Conservation (phyloP, 2,329 filamentous ascomycete species). For the Dactylellina parvicollis region DNA sequence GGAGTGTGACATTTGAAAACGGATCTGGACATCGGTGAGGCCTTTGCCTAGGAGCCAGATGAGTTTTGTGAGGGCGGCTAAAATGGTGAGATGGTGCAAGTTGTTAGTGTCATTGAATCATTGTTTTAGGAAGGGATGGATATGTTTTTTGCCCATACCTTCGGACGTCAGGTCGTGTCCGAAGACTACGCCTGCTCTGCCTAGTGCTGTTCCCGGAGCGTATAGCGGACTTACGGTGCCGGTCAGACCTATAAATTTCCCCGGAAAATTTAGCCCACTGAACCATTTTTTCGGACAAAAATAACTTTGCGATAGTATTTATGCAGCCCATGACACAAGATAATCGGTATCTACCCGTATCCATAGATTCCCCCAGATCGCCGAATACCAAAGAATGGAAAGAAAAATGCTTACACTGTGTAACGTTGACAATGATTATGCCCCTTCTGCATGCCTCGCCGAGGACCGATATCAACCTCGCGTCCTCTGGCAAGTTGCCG, state of each 20-base stretch:
- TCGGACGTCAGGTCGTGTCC: slow-evolving; percentile 90
- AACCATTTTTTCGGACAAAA: neutral
- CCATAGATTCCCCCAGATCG: slow-evolving; percentile 13
- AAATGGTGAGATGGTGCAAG: neutral
- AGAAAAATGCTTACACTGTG: slow-evolving; percentile 74
- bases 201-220: slow-evolving; percentile 79
- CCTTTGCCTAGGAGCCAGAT: slow-evolving; percentile 80
- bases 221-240: slow-evolving; percentile 82
- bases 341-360: slow-evolving; percentile 59
- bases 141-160: slow-evolving; percentile 57
- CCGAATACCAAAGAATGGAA: slow-evolving; percentile 57
- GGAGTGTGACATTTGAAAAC: slow-evolving; percentile 75
- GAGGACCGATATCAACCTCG: slow-evolving; percentile 80
- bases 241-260: slow-evolving; percentile 64
- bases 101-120: neutral
- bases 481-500: slow-evolving; percentile 88
- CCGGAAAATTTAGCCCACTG: neutral
- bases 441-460: slow-evolving; percentile 79
- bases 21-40: slow-evolving; percentile 73
- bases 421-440: slow-evolving; percentile 88
- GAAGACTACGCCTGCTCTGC: slow-evolving; percentile 85
- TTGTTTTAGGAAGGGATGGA: neutral
- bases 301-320: too few relatives aligned
- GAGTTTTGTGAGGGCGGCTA: slow-evolving; percentile 85
- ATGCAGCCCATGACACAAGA: slow-evolving; percentile 60